Evolutionary conservation across 169 alveolate species (phyloP).

Genomic region (Eimeria zaria): DNA sequence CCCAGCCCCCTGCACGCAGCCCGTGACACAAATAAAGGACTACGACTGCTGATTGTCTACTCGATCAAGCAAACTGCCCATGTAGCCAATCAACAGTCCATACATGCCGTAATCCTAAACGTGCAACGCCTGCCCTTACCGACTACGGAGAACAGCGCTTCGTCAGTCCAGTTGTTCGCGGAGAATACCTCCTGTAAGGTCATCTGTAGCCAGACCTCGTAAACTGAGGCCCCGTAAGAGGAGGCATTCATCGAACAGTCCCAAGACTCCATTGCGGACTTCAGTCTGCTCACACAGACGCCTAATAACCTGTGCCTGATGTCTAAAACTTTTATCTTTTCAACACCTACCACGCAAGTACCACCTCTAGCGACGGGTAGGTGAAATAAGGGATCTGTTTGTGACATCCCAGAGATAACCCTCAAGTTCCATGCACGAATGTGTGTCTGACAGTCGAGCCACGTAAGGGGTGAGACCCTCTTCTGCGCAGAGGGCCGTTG

Average conservation of each 20-base stretch:
- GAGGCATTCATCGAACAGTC: conserved; percentile 70
- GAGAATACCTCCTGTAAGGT: conserved; percentile 62
- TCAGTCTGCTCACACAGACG: conserved; percentile 47
- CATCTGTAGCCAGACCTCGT: conserved; percentile 83
- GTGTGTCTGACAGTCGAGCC: conserved; percentile 44
- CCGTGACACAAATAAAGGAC: neutral
- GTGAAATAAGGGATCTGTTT: neutral
- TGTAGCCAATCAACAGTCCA: neutral
- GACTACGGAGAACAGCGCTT: conserved; percentile 33
- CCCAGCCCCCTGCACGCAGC: conserved; percentile 56
- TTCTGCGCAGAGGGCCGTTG: conserved; percentile 39
- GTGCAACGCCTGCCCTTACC: neutral
- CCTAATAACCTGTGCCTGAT: neutral
- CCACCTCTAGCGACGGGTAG: neutral
- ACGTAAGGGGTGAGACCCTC: conserved; percentile 40
- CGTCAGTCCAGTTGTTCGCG: conserved; percentile 55
- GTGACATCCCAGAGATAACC: neutral
- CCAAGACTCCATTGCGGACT: conserved; percentile 54
- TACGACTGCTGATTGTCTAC: neutral
- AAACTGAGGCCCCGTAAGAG: conserved; percentile 72
- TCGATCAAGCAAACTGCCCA: neutral
- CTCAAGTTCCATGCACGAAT: neutral
- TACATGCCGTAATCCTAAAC: neutral
- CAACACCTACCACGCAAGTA: neutral
- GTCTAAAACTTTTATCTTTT: neutral